Evolutionary conservation across 371 early-diverging fungal species (phyloP).

Genomic region (Choanephora cucurbitarum): DNA sequence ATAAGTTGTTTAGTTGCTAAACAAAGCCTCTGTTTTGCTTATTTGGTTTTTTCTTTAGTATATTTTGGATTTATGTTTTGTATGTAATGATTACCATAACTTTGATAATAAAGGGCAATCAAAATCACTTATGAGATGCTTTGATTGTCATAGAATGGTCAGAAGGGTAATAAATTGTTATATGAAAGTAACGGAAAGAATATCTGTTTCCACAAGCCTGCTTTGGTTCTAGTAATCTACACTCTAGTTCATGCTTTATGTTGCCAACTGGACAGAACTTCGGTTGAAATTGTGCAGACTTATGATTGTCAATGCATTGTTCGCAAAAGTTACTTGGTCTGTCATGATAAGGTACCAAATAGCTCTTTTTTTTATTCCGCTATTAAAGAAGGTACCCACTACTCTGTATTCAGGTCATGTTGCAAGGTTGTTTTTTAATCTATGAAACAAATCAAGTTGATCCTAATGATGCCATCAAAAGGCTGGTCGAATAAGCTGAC

Average conservation of each 20-base stretch:
- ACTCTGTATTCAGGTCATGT: too few species aligned
- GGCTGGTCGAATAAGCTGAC: too few species aligned
- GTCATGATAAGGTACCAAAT: slow-evolving; percentile 43
- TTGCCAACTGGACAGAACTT: slow-evolving; percentile 24
- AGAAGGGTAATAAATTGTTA: too few species aligned
- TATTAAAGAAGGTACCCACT: too few species aligned
- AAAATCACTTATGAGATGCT: slow-evolving; percentile 27
- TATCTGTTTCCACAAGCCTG: background rate
- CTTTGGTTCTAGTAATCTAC: slow-evolving; percentile 1
- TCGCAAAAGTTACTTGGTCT: slow-evolving; percentile 44
- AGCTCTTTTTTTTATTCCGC: slow-evolving; percentile 1
- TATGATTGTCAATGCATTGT: slow-evolving; percentile 53
- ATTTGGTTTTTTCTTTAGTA: slow-evolving; percentile 21
- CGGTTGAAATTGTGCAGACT: slow-evolving; percentile 32
- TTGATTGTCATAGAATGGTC: slow-evolving; percentile 45
- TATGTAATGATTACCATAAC: slow-evolving; percentile 31
- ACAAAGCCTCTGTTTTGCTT: too few species aligned
- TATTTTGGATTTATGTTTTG: slow-evolving; percentile 33
- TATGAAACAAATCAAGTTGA: too few species aligned
- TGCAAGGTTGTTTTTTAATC: too few species aligned
- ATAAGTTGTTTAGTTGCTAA: too few species aligned
- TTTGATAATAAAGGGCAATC: slow-evolving; percentile 23
- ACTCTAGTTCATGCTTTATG: slow-evolving; percentile 40
- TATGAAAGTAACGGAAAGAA: background rate
- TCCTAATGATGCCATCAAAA: too few species aligned